Conservation (phyloP, 2,329 filamentous ascomycete genomes). For the Microdochium paspali region DNA sequence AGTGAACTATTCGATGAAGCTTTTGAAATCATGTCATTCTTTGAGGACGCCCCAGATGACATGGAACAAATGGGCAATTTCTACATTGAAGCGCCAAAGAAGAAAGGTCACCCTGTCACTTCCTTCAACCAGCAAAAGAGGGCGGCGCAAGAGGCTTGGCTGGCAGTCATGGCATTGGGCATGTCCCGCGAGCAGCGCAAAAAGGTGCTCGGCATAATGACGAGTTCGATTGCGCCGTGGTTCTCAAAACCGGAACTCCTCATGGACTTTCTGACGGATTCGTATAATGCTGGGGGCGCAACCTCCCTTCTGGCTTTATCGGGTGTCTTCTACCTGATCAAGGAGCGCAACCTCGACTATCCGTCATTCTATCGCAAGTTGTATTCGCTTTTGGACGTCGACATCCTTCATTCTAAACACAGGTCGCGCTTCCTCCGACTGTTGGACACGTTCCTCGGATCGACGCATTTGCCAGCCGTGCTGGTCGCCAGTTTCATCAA, state of each 20-base stretch:
- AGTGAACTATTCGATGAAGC: constrained; percentile 41
- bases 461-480: constrained; percentile 83
- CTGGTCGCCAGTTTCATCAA: constrained; percentile 96
- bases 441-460: constrained; percentile 80
- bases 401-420: constrained; percentile 87
- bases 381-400: constrained; percentile 80
- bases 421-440: constrained; percentile 89
- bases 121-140: constrained; percentile 66
- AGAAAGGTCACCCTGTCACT: constrained; percentile 56
- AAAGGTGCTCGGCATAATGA: constrained; percentile 63
- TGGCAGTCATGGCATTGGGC: constrained; percentile 60
- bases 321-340: constrained; percentile 90
- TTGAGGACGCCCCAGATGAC: constrained; percentile 62
- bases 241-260: constrained; percentile 81
- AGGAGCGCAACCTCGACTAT: constrained; percentile 90
- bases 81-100: constrained; percentile 54
- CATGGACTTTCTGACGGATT: constrained; percentile 95
- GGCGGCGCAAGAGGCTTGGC: constrained; percentile 78
- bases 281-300: constrained; percentile 77
- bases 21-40: constrained; percentile 52
- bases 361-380: constrained; percentile 89
- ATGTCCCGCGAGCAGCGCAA: constrained; percentile 71
- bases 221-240: constrained; percentile 76
- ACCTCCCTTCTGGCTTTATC: constrained; percentile 82
- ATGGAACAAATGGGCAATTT: constrained; percentile 60